phyloP scores from a whole-genome alignment of 2,329 filamentous ascomycete genomes.

The Penicillium sumatraense region DNA sequence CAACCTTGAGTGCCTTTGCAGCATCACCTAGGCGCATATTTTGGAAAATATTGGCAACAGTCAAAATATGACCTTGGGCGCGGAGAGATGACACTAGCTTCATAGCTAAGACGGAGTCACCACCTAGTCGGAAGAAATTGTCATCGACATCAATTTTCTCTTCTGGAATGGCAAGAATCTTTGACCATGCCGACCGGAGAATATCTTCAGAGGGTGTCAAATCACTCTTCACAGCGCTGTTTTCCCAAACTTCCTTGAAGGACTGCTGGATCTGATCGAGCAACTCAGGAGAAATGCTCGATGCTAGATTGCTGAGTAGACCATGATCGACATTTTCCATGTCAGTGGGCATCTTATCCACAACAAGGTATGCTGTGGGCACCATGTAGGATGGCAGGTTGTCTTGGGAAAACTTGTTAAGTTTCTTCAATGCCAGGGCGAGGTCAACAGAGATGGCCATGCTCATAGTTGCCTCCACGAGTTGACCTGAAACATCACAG shows the following conservation, averaged over 20 bases:
- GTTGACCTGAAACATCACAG: constrained; percentile 16
- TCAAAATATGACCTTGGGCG: constrained; percentile 47
- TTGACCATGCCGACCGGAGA: constrained; percentile 38
- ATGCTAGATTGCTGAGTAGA: constrained; percentile 36
- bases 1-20: constrained; percentile 53
- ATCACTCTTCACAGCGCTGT: constrained; percentile 29
- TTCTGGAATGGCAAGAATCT: constrained; percentile 27
- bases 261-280: constrained; percentile 22
- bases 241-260: constrained; percentile 40
- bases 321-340: constrained; percentile 35
- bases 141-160: constrained; percentile 58
- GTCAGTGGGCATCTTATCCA: constrained; percentile 43
- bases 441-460: constrained; percentile 36
- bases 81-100: constrained; percentile 54
- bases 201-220: constrained; percentile 43
- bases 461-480: constrained; percentile 20
- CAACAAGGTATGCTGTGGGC: constrained; percentile 48
- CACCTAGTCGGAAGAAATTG: constrained; percentile 65
- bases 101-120: constrained; percentile 66
- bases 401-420: constrained; percentile 50
- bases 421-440: constrained; percentile 41
- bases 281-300: constrained; percentile 25
- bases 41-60: constrained; percentile 57
- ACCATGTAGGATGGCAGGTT: constrained; percentile 52
- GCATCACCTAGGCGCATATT: constrained; percentile 55